These are phyloP conservation scores for Monosiga brevicollis DNA, from an alignment of 78 protist genomes.

Conservation along the genomic window DNA sequence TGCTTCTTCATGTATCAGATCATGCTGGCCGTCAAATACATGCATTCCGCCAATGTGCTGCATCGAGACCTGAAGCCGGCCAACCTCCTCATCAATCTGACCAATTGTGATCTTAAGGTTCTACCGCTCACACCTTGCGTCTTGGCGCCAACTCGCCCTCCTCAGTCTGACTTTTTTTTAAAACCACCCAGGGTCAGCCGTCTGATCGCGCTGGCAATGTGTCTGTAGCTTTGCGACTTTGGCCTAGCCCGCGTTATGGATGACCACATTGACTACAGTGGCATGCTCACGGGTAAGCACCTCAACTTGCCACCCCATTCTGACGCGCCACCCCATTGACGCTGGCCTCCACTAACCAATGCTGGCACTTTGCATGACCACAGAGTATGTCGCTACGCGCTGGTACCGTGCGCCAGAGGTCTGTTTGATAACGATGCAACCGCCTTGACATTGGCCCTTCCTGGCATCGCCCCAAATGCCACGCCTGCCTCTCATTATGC, in stretches of 20 bases:
- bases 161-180: too few species aligned
- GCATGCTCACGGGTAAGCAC: conserved; percentile 58
- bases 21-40: conserved; percentile 76
- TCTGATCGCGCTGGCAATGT: too few species aligned
- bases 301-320: too few species aligned
- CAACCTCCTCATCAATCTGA: conserved; percentile 88
- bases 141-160: not conserved
- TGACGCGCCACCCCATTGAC: too few species aligned
- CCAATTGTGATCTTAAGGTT: conserved; percentile 81
- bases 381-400: conserved; percentile 88
- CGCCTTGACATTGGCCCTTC: too few species aligned
- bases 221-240: conserved; percentile 42
- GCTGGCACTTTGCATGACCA: too few species aligned
- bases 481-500: too few species aligned
- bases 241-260: conserved; percentile 56
- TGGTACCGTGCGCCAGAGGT: conserved; percentile 97
- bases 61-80: conserved; percentile 85
- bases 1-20: conserved; percentile 91
- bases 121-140: too few species aligned
- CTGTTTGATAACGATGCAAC: too few species aligned
- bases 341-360: too few species aligned
- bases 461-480: too few species aligned
- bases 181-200: too few species aligned
- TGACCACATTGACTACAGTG: conserved; percentile 17
- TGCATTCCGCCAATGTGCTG: conserved; percentile 90